Conservation (phyloP, 768 basidiomycete species). For the Phanerodontia chrysosporium region DNA sequence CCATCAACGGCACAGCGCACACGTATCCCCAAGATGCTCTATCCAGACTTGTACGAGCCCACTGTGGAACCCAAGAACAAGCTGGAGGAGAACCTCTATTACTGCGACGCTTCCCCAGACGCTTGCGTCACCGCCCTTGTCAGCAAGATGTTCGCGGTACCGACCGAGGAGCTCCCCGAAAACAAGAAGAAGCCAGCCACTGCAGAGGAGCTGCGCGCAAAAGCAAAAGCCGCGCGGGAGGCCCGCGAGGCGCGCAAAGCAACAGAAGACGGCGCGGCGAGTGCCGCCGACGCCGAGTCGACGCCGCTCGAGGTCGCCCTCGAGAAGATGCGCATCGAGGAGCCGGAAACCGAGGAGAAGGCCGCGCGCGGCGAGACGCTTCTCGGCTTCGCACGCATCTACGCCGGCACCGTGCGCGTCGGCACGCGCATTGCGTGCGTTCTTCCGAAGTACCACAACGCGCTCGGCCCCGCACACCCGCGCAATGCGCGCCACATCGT, state of each 20-base stretch:
- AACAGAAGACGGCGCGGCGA: conserved; percentile 8
- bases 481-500: conserved; percentile 63
- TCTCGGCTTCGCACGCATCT: conserved; percentile 91
- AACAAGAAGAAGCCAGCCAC: conserved; percentile 73
- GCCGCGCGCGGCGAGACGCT: conserved; percentile 54
- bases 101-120: conserved; percentile 52
- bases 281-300: conserved; percentile 6
- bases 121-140: conserved; percentile 81
- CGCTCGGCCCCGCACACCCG: conserved; percentile 60
- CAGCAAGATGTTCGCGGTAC: conserved; percentile 97
- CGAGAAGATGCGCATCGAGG: conserved; percentile 17
- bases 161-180: conserved; percentile 77
- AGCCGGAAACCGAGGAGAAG: conserved; percentile 19
- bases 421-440: conserved; percentile 67
- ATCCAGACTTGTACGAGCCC: conserved; percentile 68
- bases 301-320: conserved; percentile 18
- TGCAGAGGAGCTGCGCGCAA: conserved; percentile 76
- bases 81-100: conserved; percentile 80
- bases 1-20: conserved; percentile 77
- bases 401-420: conserved; percentile 76
- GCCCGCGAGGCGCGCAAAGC: conserved; percentile 18
- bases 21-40: conserved; percentile 88
- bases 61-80: conserved; percentile 65
- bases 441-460: conserved; percentile 79
- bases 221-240: conserved; percentile 53